Evolutionary conservation across 2,329 filamentous ascomycete genomes (phyloP).

Genomic region (Colletotrichum sp.): DNA sequence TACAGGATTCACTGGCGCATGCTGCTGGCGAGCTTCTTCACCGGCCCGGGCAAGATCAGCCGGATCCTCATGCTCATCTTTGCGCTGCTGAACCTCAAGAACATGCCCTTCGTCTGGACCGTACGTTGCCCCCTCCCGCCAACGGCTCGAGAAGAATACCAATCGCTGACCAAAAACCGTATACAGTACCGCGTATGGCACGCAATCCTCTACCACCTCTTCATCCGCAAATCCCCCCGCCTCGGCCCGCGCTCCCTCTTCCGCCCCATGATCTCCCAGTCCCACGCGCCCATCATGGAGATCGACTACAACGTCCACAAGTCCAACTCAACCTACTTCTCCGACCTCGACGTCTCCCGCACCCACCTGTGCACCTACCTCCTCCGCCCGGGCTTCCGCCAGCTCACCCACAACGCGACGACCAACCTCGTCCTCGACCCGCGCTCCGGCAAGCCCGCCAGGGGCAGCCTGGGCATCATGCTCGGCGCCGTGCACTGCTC

Average conservation of each 20-base stretch:
- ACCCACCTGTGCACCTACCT: constrained; percentile 79
- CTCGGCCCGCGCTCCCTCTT: constrained; percentile 72
- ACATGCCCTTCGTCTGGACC: constrained; percentile 77
- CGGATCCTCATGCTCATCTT: constrained; percentile 60
- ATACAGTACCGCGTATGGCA: constrained; percentile 62
- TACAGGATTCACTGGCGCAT: constrained; percentile 47
- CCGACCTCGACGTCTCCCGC: constrained; percentile 83
- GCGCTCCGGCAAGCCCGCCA: constrained; percentile 50
- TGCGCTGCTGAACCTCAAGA: constrained; percentile 73
- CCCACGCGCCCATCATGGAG: constrained; percentile 74
- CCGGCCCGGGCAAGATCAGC: constrained; percentile 58
- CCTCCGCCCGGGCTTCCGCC: constrained; percentile 62
- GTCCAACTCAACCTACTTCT: constrained; percentile 84
- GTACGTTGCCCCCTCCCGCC: constrained; percentile 49
- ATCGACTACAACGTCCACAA: constrained; percentile 90
- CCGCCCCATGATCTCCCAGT: constrained; percentile 69
- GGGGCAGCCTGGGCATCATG: constrained; percentile 64
- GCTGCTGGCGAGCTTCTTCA: constrained; percentile 49
- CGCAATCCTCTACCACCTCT: constrained; percentile 58
- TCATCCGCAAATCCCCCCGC: constrained; percentile 51
- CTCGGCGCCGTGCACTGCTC: constrained; percentile 76
- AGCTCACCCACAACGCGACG: constrained; percentile 52
- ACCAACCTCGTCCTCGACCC: constrained; percentile 57
- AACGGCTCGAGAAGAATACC: not conserved
- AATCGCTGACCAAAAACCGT: not conserved